phyloP scores from a whole-genome alignment of 2,329 filamentous ascomycete genomes.

The Cercospora sesami region DNA sequence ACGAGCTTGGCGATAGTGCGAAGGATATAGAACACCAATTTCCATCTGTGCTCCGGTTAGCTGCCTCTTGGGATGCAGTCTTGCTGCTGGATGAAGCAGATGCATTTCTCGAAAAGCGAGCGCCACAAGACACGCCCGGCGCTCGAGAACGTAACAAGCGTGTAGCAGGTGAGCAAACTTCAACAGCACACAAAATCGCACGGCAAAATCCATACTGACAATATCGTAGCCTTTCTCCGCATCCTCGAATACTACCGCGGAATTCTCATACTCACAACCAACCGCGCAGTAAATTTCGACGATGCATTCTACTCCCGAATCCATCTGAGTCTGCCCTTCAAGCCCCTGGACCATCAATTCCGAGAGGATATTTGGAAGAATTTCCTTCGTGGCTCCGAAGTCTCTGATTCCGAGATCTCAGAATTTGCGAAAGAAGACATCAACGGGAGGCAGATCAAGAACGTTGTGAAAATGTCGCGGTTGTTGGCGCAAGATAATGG shows the following conservation, averaged over 20 bases:
- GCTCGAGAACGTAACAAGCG: slow-evolving; percentile 30
- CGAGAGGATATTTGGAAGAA: slow-evolving; percentile 72
- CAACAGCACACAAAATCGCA: neutral
- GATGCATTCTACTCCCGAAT: slow-evolving; percentile 41
- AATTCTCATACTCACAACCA: slow-evolving; percentile 45
- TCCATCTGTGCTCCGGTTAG: slow-evolving; percentile 24
- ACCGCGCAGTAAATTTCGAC: slow-evolving; percentile 41
- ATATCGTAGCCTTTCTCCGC: slow-evolving; percentile 39
- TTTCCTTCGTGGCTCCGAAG: slow-evolving; percentile 50
- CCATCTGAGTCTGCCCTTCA: slow-evolving; percentile 34
- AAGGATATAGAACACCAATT: slow-evolving; percentile 27
- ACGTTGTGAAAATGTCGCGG: slow-evolving; percentile 25
- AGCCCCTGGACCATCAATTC: slow-evolving; percentile 17
- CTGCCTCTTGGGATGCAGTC: slow-evolving; percentile 33
- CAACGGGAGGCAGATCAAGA: slow-evolving; percentile 27
- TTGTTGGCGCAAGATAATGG: slow-evolving; percentile 20
- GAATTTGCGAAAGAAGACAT: slow-evolving; percentile 19
- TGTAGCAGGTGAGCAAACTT: slow-evolving; percentile 24
- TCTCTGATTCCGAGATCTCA: slow-evolving; percentile 13
- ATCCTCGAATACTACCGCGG: slow-evolving; percentile 41
- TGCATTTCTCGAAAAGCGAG: slow-evolving; percentile 37
- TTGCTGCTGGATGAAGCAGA: slow-evolving; percentile 46
- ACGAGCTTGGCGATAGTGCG: slow-evolving; percentile 25
- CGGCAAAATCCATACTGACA: neutral
- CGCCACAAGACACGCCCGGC: slow-evolving; percentile 8